phyloP scores from a whole-genome alignment of 2,329 filamentous ascomycete species.

The Aspergillus jensenii region DNA sequence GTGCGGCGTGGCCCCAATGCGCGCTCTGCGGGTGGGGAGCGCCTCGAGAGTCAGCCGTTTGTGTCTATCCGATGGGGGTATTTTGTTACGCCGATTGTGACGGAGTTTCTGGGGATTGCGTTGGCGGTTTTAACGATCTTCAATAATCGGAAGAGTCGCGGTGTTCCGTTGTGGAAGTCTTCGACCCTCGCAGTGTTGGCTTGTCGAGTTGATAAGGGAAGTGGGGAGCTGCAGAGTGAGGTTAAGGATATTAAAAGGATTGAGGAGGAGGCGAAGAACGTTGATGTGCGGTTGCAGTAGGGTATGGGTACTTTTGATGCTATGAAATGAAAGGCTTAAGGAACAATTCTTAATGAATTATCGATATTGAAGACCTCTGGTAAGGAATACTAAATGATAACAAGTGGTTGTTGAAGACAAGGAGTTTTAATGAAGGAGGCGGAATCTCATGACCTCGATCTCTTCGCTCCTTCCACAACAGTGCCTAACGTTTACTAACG shows the following conservation, averaged over 20 bases:
- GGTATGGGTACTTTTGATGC: too few species aligned
- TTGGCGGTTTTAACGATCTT: constrained; percentile 17
- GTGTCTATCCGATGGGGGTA: constrained; percentile 18
- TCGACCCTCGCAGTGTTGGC: constrained; percentile 18
- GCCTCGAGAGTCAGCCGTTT: constrained; percentile 9
- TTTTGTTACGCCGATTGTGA: constrained; percentile 13
- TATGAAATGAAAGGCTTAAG: too few species aligned
- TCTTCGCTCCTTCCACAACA: background rate
- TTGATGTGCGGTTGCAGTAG: constrained; percentile 9
- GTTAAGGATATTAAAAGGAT: constrained; percentile 10
- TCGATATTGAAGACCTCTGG: too few species aligned
- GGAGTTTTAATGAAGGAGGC: background rate
- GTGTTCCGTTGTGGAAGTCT: constrained; percentile 19
- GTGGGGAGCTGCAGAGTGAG: constrained; percentile 9
- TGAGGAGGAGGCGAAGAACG: constrained; percentile 8
- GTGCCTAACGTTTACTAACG: too few species aligned
- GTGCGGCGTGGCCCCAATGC: constrained; percentile 15
- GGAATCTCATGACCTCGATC: background rate
- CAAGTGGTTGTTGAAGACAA: too few species aligned
- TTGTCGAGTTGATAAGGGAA: constrained; percentile 10
- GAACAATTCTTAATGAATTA: too few species aligned
- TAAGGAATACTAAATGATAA: too few species aligned
- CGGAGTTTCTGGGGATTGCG: constrained; percentile 9
- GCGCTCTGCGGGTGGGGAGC: constrained; percentile 8
- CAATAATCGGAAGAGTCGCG: constrained; percentile 12